Evolutionary conservation across 2,329 filamentous ascomycete genomes (phyloP).

Genomic region (Orbilia javanica): DNA sequence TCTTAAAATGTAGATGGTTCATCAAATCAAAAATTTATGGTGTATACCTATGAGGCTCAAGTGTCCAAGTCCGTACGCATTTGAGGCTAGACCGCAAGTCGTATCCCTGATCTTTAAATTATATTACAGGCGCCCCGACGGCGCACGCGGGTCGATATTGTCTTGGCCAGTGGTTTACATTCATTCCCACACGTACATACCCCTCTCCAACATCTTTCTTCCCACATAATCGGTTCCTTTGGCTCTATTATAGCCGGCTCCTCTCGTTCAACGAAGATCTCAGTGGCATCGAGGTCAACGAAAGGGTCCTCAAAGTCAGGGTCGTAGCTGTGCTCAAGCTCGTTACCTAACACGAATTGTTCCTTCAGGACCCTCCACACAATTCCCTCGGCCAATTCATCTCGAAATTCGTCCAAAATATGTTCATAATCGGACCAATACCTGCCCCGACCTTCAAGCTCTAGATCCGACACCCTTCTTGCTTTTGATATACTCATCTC

Average conservation of each 20-base stretch:
- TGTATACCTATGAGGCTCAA: too few species aligned
- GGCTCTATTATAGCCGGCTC: not conserved
- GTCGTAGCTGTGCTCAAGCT: too few species aligned
- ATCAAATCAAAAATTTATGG: too few species aligned
- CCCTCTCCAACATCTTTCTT: not conserved
- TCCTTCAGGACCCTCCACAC: constrained; percentile 15
- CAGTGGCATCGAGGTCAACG: not conserved
- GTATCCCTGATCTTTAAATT: too few species aligned
- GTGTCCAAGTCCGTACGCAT: too few species aligned
- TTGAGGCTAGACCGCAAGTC: too few species aligned
- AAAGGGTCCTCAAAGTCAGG: constrained; percentile 15
- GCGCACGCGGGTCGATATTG: too few species aligned
- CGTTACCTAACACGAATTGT: too few species aligned
- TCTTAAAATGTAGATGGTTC: too few species aligned
- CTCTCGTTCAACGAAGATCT: constrained; percentile 1
- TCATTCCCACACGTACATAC: constrained; percentile 3
- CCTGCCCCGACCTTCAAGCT: constrained; percentile 19
- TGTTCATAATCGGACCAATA: constrained; percentile 26
- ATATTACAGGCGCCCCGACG: too few species aligned
- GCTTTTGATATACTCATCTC: not conserved
- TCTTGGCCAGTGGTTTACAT: too few species aligned
- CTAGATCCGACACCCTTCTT: not conserved
- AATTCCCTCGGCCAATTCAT: not conserved
- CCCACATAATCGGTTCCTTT: constrained; percentile 2
- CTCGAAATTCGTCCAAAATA: not conserved